Conservation (phyloP, 2,329 filamentous ascomycete genomes). For the Chrysosporium queenslandicum region DNA sequence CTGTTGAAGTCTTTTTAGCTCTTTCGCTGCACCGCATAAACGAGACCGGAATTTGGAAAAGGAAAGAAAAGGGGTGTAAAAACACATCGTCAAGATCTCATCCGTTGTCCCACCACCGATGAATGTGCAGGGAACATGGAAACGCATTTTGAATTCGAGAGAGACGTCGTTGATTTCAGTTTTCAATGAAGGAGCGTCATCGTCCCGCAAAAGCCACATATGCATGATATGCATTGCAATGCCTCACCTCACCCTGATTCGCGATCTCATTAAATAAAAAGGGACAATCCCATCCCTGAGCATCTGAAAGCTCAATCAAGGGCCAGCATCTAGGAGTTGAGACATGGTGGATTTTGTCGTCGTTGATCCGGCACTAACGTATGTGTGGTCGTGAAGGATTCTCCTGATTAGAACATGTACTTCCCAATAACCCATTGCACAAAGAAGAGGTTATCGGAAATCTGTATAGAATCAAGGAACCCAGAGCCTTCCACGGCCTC, state of each 20-base stretch:
- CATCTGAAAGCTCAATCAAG: background rate
- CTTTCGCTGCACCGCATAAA: background rate
- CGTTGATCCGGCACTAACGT: constrained; percentile 1
- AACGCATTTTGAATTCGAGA: constrained; percentile 1
- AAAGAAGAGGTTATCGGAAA: constrained; percentile 9
- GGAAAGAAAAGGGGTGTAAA: background rate
- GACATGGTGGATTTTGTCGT: background rate
- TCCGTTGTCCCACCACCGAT: background rate
- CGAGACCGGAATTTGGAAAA: background rate
- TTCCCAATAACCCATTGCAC: constrained; percentile 4
- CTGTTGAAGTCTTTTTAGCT: background rate
- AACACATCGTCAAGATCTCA: constrained; percentile 2
- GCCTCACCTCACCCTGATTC: background rate
- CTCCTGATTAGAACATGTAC: background rate
- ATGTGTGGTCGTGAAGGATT: background rate
- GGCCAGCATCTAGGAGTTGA: background rate
- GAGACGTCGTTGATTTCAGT: constrained; percentile 1
- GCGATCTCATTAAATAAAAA: constrained; percentile 3
- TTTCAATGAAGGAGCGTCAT: background rate
- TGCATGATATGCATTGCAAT: background rate
- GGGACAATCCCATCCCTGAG: background rate
- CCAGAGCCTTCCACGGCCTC: constrained; percentile 37
- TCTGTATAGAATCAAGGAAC: constrained; percentile 31
- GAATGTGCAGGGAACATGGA: background rate
- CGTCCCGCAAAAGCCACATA: background rate